Evolutionary conservation across 2,329 filamentous ascomycete species (phyloP).

Genomic region (Colletotrichum noveboracense): DNA sequence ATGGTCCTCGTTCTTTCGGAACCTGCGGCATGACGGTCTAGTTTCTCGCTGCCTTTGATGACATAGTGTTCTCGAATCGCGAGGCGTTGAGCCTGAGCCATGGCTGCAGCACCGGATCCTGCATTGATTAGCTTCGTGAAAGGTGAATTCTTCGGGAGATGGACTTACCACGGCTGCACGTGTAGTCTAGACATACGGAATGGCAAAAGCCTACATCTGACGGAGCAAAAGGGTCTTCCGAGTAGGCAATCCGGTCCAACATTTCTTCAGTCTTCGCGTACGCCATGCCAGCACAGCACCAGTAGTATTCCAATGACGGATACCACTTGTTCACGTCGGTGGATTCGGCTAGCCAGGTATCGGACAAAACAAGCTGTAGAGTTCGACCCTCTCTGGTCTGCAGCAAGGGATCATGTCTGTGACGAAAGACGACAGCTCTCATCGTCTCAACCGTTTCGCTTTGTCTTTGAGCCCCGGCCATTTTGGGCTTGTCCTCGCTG

Average conservation of each 20-base stretch:
- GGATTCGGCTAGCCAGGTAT: neutral
- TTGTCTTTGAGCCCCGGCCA: neutral
- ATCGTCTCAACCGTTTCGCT: neutral
- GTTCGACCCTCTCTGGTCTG: neutral
- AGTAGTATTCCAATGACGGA: neutral
- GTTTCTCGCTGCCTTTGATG: neutral
- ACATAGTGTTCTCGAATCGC: slow-evolving; percentile 5
- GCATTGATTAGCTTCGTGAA: neutral
- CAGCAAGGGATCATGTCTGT: neutral
- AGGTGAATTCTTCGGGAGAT: neutral
- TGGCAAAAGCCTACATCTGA: neutral
- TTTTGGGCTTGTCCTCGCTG: neutral
- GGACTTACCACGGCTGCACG: neutral
- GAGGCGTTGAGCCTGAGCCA: neutral
- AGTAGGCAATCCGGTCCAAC: slow-evolving; percentile 5
- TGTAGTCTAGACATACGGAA: neutral
- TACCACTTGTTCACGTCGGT: neutral
- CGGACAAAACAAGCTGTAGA: neutral
- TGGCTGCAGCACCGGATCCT: neutral
- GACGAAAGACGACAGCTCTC: neutral
- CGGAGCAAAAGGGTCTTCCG: slow-evolving; percentile 7
- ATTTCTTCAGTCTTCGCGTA: slow-evolving; percentile 9
- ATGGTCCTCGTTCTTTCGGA: neutral
- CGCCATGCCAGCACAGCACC: neutral
- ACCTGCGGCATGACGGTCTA: neutral